phyloP scores from a whole-genome alignment of 768 basidiomycete genomes.

The Leccinum boreale region DNA sequence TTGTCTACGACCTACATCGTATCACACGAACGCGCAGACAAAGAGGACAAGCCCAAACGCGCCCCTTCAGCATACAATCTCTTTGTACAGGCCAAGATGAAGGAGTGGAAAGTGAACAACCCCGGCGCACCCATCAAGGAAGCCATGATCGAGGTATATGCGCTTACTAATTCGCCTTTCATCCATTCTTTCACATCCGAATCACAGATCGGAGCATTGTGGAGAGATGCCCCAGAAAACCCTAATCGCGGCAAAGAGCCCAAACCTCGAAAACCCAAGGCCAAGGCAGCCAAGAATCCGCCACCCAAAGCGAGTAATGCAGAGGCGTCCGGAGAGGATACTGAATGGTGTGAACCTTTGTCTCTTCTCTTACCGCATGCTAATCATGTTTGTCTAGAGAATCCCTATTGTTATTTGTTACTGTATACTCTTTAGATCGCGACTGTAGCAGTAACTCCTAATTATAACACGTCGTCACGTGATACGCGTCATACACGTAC shows the following conservation, averaged over 20 bases:
- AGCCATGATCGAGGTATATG: conserved; percentile 45
- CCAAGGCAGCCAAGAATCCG: conserved; percentile 18
- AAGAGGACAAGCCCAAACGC: conserved; percentile 51
- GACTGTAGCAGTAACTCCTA: not conserved
- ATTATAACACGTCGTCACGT: conserved; percentile 11
- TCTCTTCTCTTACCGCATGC: not conserved
- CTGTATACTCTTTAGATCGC: not conserved
- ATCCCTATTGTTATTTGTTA: conserved; percentile 3
- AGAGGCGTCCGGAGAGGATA: conserved; percentile 24
- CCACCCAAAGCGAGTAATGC: conserved; percentile 20
- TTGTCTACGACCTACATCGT: not conserved
- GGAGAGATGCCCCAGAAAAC: conserved; percentile 61
- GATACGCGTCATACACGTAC: conserved; percentile 12
- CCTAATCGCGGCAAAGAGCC: conserved; percentile 57
- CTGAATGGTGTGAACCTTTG: conserved; percentile 10
- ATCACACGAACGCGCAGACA: conserved; percentile 23
- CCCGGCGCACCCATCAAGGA: conserved; percentile 47
- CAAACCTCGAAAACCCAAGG: conserved; percentile 46
- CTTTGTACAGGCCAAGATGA: conserved; percentile 55
- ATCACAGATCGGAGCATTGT: conserved; percentile 50
- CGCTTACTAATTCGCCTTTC: conserved; percentile 4
- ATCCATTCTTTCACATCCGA: conserved; percentile 3
- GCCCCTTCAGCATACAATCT: conserved; percentile 58
- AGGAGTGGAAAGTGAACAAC: conserved; percentile 53
- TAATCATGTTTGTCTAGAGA: conserved; percentile 4